phyloP scores from a whole-genome alignment of 345 rosid species.

The Salix caprea region DNA sequence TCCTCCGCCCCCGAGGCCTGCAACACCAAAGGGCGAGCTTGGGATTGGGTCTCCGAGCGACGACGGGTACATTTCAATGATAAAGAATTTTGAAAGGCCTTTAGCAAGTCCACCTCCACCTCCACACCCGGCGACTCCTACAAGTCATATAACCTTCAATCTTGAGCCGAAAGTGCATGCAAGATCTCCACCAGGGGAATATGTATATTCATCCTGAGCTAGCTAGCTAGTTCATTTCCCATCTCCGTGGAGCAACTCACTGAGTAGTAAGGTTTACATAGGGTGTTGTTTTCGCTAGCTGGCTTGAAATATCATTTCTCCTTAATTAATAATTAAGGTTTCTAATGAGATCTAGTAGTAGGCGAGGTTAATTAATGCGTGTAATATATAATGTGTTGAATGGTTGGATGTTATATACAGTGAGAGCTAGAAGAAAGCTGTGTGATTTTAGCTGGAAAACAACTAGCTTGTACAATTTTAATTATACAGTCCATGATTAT shows the following conservation, averaged over 20 bases:
- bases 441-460: too few relatives aligned
- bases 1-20: neutral
- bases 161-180: neutral
- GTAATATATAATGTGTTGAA: too few relatives aligned
- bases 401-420: too few relatives aligned
- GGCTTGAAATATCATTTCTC: neutral
- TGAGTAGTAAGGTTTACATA: neutral
- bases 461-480: too few relatives aligned
- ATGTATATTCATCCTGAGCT: neutral
- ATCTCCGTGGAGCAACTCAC: neutral
- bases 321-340: neutral
- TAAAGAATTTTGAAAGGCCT: neutral
- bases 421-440: too few relatives aligned
- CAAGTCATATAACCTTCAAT: neutral
- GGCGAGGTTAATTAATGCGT: too few relatives aligned
- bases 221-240: neutral
- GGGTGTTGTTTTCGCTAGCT: neutral
- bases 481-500: too few relatives aligned
- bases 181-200: neutral
- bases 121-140: neutral
- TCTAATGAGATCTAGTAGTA: too few relatives aligned
- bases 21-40: neutral
- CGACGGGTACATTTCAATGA: neutral
- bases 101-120: neutral
- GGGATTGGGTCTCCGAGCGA: neutral